Percentiles rank a stretch among this genome's conserved stretches.
Evolutionary conservation across 106 monocot species (phyloP).

Genomic region (Dendrobium huoshanense): DNA sequence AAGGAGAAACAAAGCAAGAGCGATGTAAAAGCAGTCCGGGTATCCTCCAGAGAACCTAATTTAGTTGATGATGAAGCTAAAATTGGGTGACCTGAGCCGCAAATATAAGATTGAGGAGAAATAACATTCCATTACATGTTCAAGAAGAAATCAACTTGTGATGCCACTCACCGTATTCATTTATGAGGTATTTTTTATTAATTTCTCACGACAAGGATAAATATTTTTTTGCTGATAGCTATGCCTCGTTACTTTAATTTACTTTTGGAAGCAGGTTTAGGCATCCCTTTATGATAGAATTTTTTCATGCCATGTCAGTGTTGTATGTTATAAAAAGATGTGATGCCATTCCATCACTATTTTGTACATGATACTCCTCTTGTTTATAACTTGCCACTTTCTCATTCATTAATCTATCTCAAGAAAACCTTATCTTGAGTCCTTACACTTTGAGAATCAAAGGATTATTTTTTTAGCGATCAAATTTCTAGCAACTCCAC

Average conservation of each 20-base stretch:
- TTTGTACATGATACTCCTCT: too few relatives aligned
- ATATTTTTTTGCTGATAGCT: background rate
- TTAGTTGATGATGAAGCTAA: slow-evolving; percentile 24
- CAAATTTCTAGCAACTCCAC: too few relatives aligned
- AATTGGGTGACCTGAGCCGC: background rate
- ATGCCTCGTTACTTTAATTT: background rate
- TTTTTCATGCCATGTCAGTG: too few relatives aligned
- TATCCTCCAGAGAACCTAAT: slow-evolving; percentile 14
- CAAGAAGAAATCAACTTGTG: background rate
- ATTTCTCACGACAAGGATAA: background rate
- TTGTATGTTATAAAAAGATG: too few relatives aligned
- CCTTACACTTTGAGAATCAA: too few relatives aligned
- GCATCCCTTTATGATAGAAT: too few relatives aligned
- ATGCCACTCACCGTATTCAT: background rate
- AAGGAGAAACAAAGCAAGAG: slow-evolving; percentile 20
- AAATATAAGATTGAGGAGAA: background rate
- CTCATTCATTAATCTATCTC: too few relatives aligned
- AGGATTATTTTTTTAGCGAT: too few relatives aligned
- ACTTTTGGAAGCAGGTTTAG: background rate
- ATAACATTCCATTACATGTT: background rate
- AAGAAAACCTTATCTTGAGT: too few relatives aligned
- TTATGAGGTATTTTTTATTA: background rate
- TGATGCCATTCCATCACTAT: too few relatives aligned
- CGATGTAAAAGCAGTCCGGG: slow-evolving; percentile 5
- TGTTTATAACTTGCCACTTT: too few relatives aligned